phyloP scores from a whole-genome alignment of 2,329 filamentous ascomycete genomes.

The Plenodomus biglobosus region DNA sequence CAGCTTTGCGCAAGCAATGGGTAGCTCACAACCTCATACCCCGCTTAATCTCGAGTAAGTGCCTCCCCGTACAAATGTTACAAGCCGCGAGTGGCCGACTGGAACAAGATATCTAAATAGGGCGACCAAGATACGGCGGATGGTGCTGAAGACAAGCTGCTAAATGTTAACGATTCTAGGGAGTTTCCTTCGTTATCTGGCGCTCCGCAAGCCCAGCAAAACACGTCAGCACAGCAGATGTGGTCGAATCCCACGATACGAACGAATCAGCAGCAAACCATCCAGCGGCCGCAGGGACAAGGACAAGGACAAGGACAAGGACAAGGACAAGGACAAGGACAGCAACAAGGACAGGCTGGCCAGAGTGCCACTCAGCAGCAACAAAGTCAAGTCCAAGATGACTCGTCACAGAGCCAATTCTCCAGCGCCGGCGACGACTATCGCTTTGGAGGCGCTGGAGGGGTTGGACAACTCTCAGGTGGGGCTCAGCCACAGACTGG shows the following conservation, averaged over 20 bases:
- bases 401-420: slow-evolving; percentile 53
- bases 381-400: slow-evolving; percentile 46
- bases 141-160: slow-evolving; percentile 13
- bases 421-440: slow-evolving; percentile 57
- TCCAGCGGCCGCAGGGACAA: slow-evolving; percentile 54
- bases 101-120: not conserved
- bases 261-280: slow-evolving; percentile 55
- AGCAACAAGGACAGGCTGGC: slow-evolving; percentile 33
- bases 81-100: not conserved
- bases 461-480: slow-evolving; percentile 55
- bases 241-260: slow-evolving; percentile 61
- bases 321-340: slow-evolving; percentile 36
- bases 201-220: slow-evolving; percentile 58
- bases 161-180: slow-evolving; percentile 45
- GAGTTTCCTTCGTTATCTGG: slow-evolving; percentile 65
- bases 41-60: slow-evolving; percentile 61
- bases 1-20: slow-evolving; percentile 60
- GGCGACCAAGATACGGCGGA: not conserved
- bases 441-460: slow-evolving; percentile 58
- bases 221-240: slow-evolving; percentile 54
- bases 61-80: slow-evolving; percentile 1
- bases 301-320: slow-evolving; percentile 35
- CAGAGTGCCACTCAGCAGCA: slow-evolving; percentile 47
- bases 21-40: slow-evolving; percentile 55
- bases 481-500: slow-evolving; percentile 56